phyloP scores from a whole-genome alignment of 2,329 filamentous ascomycete genomes.

The Fusarium sp. region DNA sequence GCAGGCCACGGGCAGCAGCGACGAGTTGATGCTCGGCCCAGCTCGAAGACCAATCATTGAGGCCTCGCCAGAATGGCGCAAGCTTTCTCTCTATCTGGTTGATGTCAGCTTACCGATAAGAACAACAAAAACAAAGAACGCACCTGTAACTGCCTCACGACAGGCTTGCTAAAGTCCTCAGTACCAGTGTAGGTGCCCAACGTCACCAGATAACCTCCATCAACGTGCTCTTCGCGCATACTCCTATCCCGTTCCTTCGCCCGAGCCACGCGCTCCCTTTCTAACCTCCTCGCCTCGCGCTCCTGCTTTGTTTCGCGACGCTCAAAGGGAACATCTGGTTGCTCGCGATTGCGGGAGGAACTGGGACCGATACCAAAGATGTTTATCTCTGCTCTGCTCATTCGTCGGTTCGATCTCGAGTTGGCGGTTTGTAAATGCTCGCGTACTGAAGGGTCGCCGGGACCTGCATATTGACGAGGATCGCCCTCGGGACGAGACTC shows the following conservation, averaged over 20 bases:
- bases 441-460: constrained; percentile 37
- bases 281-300: constrained; percentile 83
- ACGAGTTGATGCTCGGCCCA: constrained; percentile 98
- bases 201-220: constrained; percentile 94
- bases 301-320: constrained; percentile 91
- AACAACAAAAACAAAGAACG: constrained; percentile 27
- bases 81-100: constrained; percentile 88
- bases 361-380: constrained; percentile 55
- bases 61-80: constrained; percentile 93
- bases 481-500: constrained; percentile 48
- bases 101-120: constrained; percentile 24
- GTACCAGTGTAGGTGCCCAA: constrained; percentile 90
- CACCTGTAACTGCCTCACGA: constrained; percentile 92
- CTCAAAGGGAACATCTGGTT: constrained; percentile 59
- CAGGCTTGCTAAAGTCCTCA: constrained; percentile 91
- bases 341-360: constrained; percentile 50
- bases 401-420: constrained; percentile 39
- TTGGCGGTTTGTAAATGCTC: constrained; percentile 33
- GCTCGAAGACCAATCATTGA: constrained; percentile 86
- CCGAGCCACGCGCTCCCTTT: constrained; percentile 79
- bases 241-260: constrained; percentile 89
- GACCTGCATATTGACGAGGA: constrained; percentile 33
- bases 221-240: constrained; percentile 89
- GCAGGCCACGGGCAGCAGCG: constrained; percentile 83
- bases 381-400: constrained; percentile 57